Percentiles rank a stretch among this genome's conserved stretches.
These are phyloP conservation scores for Trichophyton equinum DNA, from an alignment of 2,329 filamentous ascomycete genomes.

Conservation along the genomic window DNA sequence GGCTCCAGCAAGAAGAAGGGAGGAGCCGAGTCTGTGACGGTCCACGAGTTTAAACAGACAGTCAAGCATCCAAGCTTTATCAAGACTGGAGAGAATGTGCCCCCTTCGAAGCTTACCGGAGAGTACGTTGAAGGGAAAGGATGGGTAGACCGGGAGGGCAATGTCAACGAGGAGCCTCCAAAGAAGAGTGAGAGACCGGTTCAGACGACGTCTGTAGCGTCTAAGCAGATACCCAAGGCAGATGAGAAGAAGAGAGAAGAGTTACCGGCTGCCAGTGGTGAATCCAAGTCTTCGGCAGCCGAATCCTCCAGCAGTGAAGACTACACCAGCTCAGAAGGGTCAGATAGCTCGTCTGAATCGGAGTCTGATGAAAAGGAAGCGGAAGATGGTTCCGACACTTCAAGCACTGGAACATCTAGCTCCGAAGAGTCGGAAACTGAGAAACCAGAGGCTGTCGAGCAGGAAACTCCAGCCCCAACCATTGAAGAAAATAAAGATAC, in stretches of 20 bases:
- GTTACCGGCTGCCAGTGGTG: background rate
- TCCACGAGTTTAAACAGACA: conserved; percentile 85
- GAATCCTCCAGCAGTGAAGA: background rate
- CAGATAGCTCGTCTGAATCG: background rate
- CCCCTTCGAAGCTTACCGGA: conserved; percentile 37
- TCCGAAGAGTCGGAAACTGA: background rate
- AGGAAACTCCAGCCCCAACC: background rate
- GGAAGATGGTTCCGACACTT: background rate
- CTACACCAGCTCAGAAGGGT: background rate
- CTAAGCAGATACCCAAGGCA: background rate
- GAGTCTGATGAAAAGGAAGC: background rate
- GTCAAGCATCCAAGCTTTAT: conserved; percentile 73
- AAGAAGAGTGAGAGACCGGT: conserved; percentile 2
- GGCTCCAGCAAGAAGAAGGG: conserved; percentile 37
- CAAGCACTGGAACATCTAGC: background rate
- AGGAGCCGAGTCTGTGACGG: conserved; percentile 49
- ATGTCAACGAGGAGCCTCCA: conserved; percentile 44
- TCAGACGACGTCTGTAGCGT: background rate
- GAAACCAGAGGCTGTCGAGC: conserved; percentile 18
- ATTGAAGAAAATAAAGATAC: conserved; percentile 13
- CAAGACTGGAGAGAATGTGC: conserved; percentile 41
- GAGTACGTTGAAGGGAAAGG: conserved; percentile 74
- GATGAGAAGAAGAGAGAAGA: background rate
- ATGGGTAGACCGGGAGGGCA: conserved; percentile 72
- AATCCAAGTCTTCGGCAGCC: background rate